Percentiles rank a stretch among this genome's conserved stretches.
Conservation (phyloP, 2,329 filamentous ascomycete species). For the Curvularia spicifera region DNA sequence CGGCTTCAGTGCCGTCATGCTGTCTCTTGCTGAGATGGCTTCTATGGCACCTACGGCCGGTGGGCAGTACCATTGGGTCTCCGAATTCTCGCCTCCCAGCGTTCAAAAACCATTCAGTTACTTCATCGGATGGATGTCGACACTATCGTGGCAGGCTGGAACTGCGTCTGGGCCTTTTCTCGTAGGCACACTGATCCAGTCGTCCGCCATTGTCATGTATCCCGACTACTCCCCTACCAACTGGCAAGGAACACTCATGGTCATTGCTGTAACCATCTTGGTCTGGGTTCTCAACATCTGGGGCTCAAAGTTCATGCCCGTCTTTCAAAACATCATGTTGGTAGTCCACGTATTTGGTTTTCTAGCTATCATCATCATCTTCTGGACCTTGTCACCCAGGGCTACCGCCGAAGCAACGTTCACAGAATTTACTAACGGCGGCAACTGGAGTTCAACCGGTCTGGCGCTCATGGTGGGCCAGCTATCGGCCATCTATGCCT, state of each 20-base stretch:
- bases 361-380: conserved; percentile 51
- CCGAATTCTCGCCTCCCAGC: conserved; percentile 40
- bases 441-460: conserved; percentile 50
- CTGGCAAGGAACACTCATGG: conserved; percentile 59
- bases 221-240: conserved; percentile 50
- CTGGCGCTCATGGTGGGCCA: conserved; percentile 52
- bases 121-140: conserved; percentile 56
- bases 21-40: conserved; percentile 46
- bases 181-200: conserved; percentile 57
- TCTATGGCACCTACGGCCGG: conserved; percentile 47
- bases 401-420: conserved; percentile 41
- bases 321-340: conserved; percentile 47
- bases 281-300: conserved; percentile 53
- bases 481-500: conserved; percentile 47
- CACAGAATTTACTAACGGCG: conserved; percentile 46
- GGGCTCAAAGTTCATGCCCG: conserved; percentile 39
- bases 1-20: conserved; percentile 41
- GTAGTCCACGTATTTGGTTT: conserved; percentile 55
- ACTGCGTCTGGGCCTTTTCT: conserved; percentile 57
- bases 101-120: conserved; percentile 39
- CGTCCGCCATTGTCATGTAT: conserved; percentile 51
- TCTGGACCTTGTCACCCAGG: conserved; percentile 46
- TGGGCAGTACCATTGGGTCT: conserved; percentile 48
- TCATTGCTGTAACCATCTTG: conserved; percentile 54
- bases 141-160: conserved; percentile 59